Percentiles rank a stretch among this genome's conserved stretches.
These are phyloP conservation scores for Eutrema yunnanense DNA, from an alignment of 345 rosid genomes.

Conservation along the genomic window DNA sequence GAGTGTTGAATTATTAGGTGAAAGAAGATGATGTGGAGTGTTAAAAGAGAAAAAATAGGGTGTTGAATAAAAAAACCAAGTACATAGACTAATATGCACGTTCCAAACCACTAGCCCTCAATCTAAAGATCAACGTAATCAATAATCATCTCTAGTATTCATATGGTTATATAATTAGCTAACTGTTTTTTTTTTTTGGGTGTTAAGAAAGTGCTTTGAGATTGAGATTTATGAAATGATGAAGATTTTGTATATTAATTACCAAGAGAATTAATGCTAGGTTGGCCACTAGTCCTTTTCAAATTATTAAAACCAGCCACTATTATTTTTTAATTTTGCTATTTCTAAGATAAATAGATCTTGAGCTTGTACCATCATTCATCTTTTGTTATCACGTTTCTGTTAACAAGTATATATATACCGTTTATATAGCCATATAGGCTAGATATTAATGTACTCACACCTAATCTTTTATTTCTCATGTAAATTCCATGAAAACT, in stretches of 20 bases:
- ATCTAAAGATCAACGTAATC: background rate
- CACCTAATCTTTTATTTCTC: background rate
- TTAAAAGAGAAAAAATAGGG: too few relatives aligned
- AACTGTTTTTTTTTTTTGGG: background rate
- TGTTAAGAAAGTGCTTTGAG: background rate
- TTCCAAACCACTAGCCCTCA: too few relatives aligned
- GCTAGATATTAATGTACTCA: background rate
- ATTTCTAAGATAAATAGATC: conserved; percentile 1
- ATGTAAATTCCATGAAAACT: background rate
- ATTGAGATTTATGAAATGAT: background rate
- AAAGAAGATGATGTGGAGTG: too few relatives aligned
- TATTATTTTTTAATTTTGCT: background rate
- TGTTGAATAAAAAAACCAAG: too few relatives aligned
- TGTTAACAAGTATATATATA: background rate
- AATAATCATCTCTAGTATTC: background rate
- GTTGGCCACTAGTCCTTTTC: conserved; percentile 25
- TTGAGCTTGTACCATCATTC: background rate
- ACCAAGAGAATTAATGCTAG: conserved; percentile 1
- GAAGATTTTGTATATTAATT: background rate
- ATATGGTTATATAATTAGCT: background rate
- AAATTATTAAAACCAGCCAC: background rate
- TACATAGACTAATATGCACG: too few relatives aligned
- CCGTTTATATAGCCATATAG: background rate
- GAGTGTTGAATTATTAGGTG: too few relatives aligned
- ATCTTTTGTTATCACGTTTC: background rate